A percentile compares a stretch with the other conserved stretches of the same genome.
These are phyloP conservation scores for Berberis vulgaris DNA, from an alignment of 164 flowering plant genomes.

Conservation along the genomic window DNA sequence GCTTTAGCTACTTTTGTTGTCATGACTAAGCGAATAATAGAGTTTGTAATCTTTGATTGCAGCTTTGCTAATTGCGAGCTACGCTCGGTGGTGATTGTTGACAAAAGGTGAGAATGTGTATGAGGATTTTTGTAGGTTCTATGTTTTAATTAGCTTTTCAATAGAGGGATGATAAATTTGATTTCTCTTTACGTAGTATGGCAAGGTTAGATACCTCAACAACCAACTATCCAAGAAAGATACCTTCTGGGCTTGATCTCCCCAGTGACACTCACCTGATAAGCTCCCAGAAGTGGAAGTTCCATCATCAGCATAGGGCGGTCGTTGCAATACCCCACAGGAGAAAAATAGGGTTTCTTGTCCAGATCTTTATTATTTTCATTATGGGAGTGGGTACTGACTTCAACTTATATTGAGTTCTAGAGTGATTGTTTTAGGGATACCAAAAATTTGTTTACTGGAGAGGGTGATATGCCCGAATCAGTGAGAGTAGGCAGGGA, in stretches of 20 bases:
- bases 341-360: too few relatives aligned
- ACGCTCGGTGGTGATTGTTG: conserved; percentile 68
- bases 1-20: too few relatives aligned
- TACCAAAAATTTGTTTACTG: too few relatives aligned
- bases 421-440: too few relatives aligned
- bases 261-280: conserved; percentile 44
- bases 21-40: too few relatives aligned
- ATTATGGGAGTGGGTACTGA: too few relatives aligned
- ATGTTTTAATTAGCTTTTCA: not conserved
- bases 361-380: too few relatives aligned
- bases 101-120: conserved; percentile 42
- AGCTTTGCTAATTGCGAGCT: conserved; percentile 92
- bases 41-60: conserved; percentile 15
- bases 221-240: conserved; percentile 75
- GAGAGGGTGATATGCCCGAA: too few relatives aligned
- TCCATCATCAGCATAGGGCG: conserved; percentile 10
- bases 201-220: conserved; percentile 47
- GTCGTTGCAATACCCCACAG: too few relatives aligned
- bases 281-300: conserved; percentile 17
- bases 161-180: not conserved
- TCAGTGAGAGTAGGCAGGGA: too few relatives aligned
- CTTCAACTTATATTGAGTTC: too few relatives aligned
- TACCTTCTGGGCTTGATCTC: conserved; percentile 52
- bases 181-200: conserved; percentile 33
- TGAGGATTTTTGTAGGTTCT: not conserved